Conservation (phyloP, 2,329 filamentous ascomycete genomes). For the Metarhizium anisopliae region DNA sequence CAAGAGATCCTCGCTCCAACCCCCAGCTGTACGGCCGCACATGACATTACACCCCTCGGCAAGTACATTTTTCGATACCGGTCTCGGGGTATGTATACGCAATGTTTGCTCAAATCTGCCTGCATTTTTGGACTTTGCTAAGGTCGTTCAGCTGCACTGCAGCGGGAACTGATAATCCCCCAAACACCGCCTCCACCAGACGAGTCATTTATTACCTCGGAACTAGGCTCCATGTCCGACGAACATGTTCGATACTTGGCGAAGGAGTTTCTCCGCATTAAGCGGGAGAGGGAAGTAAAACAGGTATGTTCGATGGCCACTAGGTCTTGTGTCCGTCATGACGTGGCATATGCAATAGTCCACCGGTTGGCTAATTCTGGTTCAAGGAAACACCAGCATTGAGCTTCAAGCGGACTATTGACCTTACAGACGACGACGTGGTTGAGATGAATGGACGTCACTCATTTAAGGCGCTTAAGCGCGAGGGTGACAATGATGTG, state of each 20-base stretch:
- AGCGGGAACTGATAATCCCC: constrained; percentile 15
- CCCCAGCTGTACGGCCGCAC: background rate
- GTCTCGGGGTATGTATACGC: constrained; percentile 11
- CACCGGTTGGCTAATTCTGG: no score
- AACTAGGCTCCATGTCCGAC: constrained; percentile 8
- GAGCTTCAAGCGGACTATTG: constrained; percentile 4
- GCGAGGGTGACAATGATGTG: background rate
- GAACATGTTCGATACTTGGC: constrained; percentile 13
- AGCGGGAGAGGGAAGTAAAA: constrained; percentile 3
- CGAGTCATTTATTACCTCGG: background rate
- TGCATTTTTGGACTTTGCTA: background rate
- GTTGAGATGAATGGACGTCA: background rate
- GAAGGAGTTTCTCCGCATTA: constrained; percentile 8
- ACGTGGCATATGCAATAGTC: background rate
- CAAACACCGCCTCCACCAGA: constrained; percentile 4
- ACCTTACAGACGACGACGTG: constrained; percentile 5
- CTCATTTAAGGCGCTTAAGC: background rate
- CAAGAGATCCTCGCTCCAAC: background rate
- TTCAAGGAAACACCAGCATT: background rate
- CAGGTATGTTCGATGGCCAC: background rate
- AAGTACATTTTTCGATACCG: constrained; percentile 13
- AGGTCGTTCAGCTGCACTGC: constrained; percentile 11
- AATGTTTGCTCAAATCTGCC: background rate
- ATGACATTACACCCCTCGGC: background rate
- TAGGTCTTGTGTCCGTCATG: background rate